Base-by-base conservation (phyloP, 2,329 filamentous ascomycete genomes). In the Hymenotorrendiella dingleyae region DNA sequence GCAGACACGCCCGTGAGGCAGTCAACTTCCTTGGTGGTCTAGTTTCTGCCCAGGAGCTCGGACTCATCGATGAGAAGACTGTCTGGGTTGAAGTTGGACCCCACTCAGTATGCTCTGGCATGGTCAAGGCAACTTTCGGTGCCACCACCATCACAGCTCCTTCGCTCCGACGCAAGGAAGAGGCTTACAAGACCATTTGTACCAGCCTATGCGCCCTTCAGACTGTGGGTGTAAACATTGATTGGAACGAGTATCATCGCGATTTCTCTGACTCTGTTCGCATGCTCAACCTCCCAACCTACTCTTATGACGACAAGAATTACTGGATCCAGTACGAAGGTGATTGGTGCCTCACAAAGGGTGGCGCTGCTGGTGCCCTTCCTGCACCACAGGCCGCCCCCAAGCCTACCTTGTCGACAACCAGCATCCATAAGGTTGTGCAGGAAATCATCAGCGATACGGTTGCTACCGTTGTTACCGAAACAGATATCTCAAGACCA, bases 51-150 rank as follows among this genome's bases (percentile, higher is more conserved):
- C 72, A 78, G 55, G 67, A 74, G 37, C 67, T 71, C n/a, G 74
- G 73, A 47, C 62, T 73, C 12, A 76, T 85, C 35, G 72, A 82
- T 48, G 76, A 80, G 49, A 38, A 39, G 14, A 84, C 81, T 2
- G 70, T 80, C 24, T 86, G 78, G 74, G 66, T 88, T 40, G 84
- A 89, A 61, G 66, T 87, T 46, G 84, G 84, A n/a, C 81, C 84
- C 26, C 80, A 86, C 55, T 81, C 82, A 0, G 74, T 86, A n/a
- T 83, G 77, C 62, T 72, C 73, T 34, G 74, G 74, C 44, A 80
- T 87, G 71, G 72, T 86, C 52, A 82, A 80, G 66, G 72, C 76
- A 7, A 78, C 74, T 6, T 72, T 84, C 42, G 74, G 74, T 20
- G 36, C 36, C 17, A 23, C 69, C 9, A 74, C 72, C 19, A 67